Base-by-base conservation (phyloP, 169 alveolate species). In the Babesia bovis region DNA sequence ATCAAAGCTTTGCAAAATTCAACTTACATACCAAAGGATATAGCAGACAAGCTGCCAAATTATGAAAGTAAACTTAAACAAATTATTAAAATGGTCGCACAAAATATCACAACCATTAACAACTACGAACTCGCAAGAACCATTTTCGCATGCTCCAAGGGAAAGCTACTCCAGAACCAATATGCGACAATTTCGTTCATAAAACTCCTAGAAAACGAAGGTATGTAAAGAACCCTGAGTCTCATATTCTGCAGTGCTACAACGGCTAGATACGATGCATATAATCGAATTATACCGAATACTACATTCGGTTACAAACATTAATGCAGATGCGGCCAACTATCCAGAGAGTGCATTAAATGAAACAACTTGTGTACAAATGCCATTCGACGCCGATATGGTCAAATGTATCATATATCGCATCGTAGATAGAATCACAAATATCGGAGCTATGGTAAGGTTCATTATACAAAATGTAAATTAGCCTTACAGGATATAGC, bases 121-220 rank as follows among this genome's bases (percentile, higher is more conserved):
- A 71, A 78, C 36, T 65, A 68, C 53, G 87, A 78, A 32, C 45
- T 78, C 51, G 50, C 68, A 33, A 25, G 83, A 51, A 41, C 66
- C 19, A 57, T 76, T 7, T 76, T 55, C 66, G 71, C 85, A 17
- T 76, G 85, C 67, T 66, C 85, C 36, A 77, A 77, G 76, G 87
- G 87, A 2, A 45, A 63, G 35, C 53, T 78, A 6, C 50, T 70
- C 9, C 60, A 38, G 44, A 35, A 32, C 21, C 26, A 32, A 36
- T 10, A 57, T 1, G 63, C 68, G 19, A 52, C 82, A 17, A 25
- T 30, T 32, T 55, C 83, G 0, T 78, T 78, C 68, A 26, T 78
- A n/a, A 51, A 26, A 32, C 71, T 78, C 7, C 9, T 78, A 12
- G 83, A 78, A 26, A 60, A 78, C 50, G 87, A 78, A 68, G 76